A percentile compares a stretch with the other conserved stretches of the same genome.
Conservation (phyloP, 129 eudicot species). For the Mikania micrantha region DNA sequence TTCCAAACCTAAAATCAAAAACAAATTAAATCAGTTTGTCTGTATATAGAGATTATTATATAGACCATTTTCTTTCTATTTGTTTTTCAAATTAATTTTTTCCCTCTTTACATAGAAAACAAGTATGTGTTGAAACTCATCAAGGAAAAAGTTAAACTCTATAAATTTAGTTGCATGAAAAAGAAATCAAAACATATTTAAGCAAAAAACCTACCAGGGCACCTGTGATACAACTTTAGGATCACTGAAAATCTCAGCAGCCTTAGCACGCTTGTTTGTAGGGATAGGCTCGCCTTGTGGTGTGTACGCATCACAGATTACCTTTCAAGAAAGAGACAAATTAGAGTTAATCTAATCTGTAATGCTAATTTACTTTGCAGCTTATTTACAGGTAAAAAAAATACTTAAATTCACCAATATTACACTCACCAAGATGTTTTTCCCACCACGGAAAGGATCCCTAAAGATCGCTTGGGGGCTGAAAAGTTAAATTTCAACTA, state of each 20-base stretch:
- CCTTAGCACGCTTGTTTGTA: conserved; percentile 86
- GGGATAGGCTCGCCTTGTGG: conserved; percentile 97
- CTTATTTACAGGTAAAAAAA: neutral
- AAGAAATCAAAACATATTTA: neutral
- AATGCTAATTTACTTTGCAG: neutral
- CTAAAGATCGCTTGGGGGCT: conserved; percentile 96
- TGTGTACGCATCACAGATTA: conserved; percentile 86
- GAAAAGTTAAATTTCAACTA: conserved; percentile 20
- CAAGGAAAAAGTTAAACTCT: neutral
- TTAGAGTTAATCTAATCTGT: neutral
- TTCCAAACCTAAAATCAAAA: conserved; percentile 64
- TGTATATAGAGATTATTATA: neutral
- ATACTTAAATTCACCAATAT: conserved; percentile 13
- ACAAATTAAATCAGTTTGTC: neutral
- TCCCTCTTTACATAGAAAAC: neutral
- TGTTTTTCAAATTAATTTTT: neutral
- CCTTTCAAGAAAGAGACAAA: conserved; percentile 37
- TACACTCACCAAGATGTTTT: conserved; percentile 81
- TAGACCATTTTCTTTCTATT: neutral
- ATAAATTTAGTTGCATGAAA: neutral
- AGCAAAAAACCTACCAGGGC: conserved; percentile 54
- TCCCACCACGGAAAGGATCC: conserved; percentile 99
- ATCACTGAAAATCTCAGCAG: conserved; percentile 82
- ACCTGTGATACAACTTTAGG: conserved; percentile 64
- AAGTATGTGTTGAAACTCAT: neutral